phyloP scores from a whole-genome alignment of 2,329 filamentous ascomycete genomes.

The Fusarium mexicanum region DNA sequence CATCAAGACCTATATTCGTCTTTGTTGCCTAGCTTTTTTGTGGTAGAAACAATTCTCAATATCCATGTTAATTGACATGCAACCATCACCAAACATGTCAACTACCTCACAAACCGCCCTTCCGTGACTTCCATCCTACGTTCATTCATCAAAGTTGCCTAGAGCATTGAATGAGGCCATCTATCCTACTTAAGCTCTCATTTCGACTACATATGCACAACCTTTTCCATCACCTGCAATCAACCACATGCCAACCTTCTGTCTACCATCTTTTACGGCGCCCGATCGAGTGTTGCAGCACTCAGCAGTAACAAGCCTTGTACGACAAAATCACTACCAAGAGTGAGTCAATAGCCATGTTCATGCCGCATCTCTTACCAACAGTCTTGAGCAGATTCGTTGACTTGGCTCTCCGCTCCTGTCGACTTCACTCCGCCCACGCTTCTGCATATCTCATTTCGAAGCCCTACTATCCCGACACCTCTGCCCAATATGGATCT shows the following conservation, averaged over 20 bases:
- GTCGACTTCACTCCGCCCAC: not conserved
- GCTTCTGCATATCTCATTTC: too few species aligned
- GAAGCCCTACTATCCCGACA: too few species aligned
- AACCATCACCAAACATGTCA: not conserved
- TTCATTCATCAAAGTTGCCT: not conserved
- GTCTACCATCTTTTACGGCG: not conserved
- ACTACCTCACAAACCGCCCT: not conserved
- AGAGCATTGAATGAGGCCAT: not conserved
- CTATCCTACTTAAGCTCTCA: not conserved
- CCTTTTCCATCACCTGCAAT: not conserved
- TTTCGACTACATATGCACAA: not conserved
- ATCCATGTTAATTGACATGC: too few species aligned
- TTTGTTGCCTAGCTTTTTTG: too few species aligned
- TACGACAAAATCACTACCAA: fast-evolving
- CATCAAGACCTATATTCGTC: too few species aligned
- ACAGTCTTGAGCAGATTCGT: not conserved
- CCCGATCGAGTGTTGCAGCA: not conserved
- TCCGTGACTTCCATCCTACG: not conserved
- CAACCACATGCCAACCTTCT: not conserved
- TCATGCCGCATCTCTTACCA: fast-evolving
- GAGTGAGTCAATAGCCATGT: not conserved
- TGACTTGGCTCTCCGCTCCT: not conserved
- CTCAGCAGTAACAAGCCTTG: fast-evolving
- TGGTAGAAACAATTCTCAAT: too few species aligned
- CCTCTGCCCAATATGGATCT: not conserved